phyloP scores from a whole-genome alignment of 768 basidiomycete genomes.

The Boletus coccyginus region DNA sequence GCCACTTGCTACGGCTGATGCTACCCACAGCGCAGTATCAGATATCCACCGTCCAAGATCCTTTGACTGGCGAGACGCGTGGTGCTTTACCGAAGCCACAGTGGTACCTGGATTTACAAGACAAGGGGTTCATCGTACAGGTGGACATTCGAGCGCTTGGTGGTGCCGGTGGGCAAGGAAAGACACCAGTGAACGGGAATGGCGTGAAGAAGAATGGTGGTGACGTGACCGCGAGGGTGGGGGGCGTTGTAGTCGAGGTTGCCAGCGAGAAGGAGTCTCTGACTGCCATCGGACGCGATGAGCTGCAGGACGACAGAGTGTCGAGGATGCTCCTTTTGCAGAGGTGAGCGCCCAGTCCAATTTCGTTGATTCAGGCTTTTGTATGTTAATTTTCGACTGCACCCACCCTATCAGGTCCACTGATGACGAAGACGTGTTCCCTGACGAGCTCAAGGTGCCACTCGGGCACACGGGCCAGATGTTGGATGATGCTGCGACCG shows the following conservation, averaged over 20 bases:
- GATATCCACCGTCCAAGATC: conserved; percentile 74
- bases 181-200: conserved; percentile 2
- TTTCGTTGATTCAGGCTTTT: conserved; percentile 2
- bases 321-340: conserved; percentile 65
- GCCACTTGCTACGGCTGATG: conserved; percentile 75
- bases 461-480: conserved; percentile 60
- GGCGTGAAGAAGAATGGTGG: conserved; percentile 8
- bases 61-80: conserved; percentile 68
- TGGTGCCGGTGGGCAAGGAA: not conserved
- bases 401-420: conserved; percentile 39
- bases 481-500: conserved; percentile 40
- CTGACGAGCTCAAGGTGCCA: conserved; percentile 57
- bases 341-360: conserved; percentile 42
- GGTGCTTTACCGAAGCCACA: conserved; percentile 59
- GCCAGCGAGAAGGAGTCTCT: conserved; percentile 75
- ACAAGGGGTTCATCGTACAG: conserved; percentile 57
- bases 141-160: conserved; percentile 53
- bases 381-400: conserved; percentile 1
- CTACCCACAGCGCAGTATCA: conserved; percentile 84
- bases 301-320: conserved; percentile 69
- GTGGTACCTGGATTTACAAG: conserved; percentile 71
- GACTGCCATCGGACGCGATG: conserved; percentile 69
- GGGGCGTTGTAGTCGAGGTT: conserved; percentile 43
- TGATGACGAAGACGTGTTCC: conserved; percentile 56
- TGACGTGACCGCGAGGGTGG: conserved; percentile 28